Conservation (phyloP, 179 eudicot genomes). For the Silene noctiflora region DNA sequence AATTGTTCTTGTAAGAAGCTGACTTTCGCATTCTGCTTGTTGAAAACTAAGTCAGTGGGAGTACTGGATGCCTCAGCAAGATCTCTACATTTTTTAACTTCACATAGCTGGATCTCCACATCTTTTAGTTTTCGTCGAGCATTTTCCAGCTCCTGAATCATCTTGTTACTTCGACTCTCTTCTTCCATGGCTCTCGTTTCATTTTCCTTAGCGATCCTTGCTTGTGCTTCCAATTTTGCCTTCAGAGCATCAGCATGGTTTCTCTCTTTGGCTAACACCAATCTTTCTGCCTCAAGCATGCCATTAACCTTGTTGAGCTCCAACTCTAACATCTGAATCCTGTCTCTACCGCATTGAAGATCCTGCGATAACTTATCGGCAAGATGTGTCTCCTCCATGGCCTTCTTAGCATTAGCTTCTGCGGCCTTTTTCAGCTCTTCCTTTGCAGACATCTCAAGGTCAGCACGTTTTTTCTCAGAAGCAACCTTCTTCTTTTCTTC, state of each 20-base stretch:
- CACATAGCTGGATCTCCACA: conserved; percentile 36
- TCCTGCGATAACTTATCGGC: conserved; percentile 29
- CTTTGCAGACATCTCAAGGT: conserved; percentile 41
- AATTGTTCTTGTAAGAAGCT: conserved; percentile 58
- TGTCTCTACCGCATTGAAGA: conserved; percentile 12
- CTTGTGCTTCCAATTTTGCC: conserved; percentile 36
- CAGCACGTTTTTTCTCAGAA: conserved; percentile 37
- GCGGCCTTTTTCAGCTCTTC: conserved; percentile 46
- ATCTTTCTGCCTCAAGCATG: conserved; percentile 45
- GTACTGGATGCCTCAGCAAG: conserved; percentile 23
- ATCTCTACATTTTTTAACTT: conserved; percentile 25
- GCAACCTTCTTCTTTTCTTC: conserved; percentile 43
- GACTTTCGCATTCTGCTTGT: conserved; percentile 28
- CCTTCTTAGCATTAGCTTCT: conserved; percentile 45
- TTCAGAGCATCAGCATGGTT: conserved; percentile 41
- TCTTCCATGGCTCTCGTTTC: conserved; percentile 35
- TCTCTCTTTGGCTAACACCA: conserved; percentile 32
- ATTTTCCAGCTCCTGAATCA: conserved; percentile 25
- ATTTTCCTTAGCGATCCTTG: conserved; percentile 35
- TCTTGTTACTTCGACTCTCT: conserved; percentile 26
- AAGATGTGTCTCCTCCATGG: conserved; percentile 34
- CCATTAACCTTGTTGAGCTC: conserved; percentile 24
- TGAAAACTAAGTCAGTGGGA: conserved; percentile 15
- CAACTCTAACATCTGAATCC: conserved; percentile 20
- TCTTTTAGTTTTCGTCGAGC: conserved; percentile 31